Base-by-base conservation (phyloP, 306 rosid species). In the Vigna reflexopilosa region DNA sequence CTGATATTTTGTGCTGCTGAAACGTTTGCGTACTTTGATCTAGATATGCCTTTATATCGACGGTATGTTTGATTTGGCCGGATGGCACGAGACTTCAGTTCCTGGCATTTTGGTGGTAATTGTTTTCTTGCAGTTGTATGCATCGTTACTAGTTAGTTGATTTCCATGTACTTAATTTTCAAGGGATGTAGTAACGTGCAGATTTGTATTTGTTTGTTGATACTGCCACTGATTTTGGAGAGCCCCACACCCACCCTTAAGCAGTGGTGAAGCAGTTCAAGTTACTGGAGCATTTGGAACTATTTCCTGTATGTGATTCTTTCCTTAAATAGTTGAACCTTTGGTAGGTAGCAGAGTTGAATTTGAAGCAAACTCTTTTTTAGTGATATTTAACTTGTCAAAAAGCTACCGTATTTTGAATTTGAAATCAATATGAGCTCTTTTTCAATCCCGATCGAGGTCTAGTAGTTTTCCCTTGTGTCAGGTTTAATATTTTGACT, bases 271-370 rank as follows among this genome's bases (percentile, higher is more conserved):
- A 64, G 78, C 79, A 52, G 57, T 52, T 81, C 38, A 66, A 62
- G 80, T 51, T 44, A 61, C 30, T 49, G 50, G 30, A n/a, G 38
- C 51, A 75, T 61, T 70, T 22, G 38, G 67, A 13, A 68, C 76
- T 24, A 20, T 50, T 59, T 42, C 49, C 65, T 13, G 78, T 51
- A 75, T 51, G 85, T 75, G 52, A 34, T 71, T 72, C 68, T 77
- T 10, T 56, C 34, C 16, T 56, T 56, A 64, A 45, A 30, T 5
- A n/a, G 42, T 48, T 38, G 32, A 22, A 58, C 34, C 7, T 3
- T 22, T 56, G 13, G 61, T n/a, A 45, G 51, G 26, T 30, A 68
- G 24, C 34, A 17, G 20, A 14, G 57, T 44, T 42, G 75, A 77
- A 30, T 50, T 30, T 38, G 55, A 79, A 49, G 34, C 57, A 24